phyloP scores from a whole-genome alignment of 441 rosid species.

The Erodium moschatum region DNA sequence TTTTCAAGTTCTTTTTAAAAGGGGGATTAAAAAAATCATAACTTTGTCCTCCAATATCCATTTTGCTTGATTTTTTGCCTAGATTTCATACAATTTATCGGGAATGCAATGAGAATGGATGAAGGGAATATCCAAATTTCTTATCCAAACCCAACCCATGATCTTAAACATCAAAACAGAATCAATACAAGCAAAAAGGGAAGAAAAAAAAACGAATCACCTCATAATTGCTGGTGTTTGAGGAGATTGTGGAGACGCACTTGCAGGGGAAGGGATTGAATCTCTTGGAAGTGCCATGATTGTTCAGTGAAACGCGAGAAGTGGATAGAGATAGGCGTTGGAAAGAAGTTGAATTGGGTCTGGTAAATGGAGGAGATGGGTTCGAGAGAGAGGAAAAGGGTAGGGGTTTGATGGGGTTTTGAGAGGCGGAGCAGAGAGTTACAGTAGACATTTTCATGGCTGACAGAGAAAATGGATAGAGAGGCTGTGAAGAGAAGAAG shows the following conservation, averaged over 20 bases:
- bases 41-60: too few relatives aligned
- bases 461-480: constrained; percentile 18
- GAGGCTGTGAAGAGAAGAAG: background rate
- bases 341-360: constrained; percentile 21
- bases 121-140: background rate
- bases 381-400: background rate
- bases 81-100: too few relatives aligned
- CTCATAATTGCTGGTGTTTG: constrained; percentile 46
- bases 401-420: constrained; percentile 20
- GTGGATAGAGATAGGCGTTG: constrained; percentile 9
- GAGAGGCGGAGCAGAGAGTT: constrained; percentile 26
- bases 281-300: constrained; percentile 19
- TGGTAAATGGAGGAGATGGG: background rate
- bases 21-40: too few relatives aligned
- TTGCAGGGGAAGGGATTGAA: constrained; percentile 36
- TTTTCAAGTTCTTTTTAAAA: too few relatives aligned
- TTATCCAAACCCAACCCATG: background rate
- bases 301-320: constrained; percentile 15
- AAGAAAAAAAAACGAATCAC: constrained; percentile 17
- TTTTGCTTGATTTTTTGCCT: too few relatives aligned
- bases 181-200: background rate
- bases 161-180: background rate
- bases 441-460: constrained; percentile 22
- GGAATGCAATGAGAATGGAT: too few relatives aligned
- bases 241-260: constrained; percentile 35